Evolutionary conservation across 352 stramenopile genomes (phyloP).

Genomic region (Pythium biforme): DNA sequence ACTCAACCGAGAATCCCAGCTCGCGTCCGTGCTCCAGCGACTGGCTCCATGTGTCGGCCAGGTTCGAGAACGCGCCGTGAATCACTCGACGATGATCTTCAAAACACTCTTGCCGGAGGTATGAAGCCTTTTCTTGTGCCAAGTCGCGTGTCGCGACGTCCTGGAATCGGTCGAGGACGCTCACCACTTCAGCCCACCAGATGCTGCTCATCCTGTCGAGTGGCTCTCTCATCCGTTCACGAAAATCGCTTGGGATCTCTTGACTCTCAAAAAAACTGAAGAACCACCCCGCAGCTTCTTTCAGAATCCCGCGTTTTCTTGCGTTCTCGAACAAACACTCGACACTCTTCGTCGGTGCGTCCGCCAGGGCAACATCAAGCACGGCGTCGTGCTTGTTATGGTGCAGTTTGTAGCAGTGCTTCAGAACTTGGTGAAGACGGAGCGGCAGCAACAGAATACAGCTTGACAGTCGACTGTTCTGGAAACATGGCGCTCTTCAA

Average conservation of each 20-base stretch:
- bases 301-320: not conserved
- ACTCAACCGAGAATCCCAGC: not conserved
- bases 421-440: conserved; percentile 2
- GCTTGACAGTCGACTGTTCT: not conserved
- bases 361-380: not conserved
- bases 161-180: not conserved
- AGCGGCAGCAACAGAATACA: not conserved
- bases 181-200: not conserved
- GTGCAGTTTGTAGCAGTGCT: conserved; percentile 4
- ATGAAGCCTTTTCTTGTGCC: not conserved
- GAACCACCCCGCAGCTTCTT: not conserved
- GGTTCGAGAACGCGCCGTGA: not conserved
- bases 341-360: not conserved
- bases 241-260: conserved; percentile 4
- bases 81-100: not conserved
- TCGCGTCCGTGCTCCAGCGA: not conserved
- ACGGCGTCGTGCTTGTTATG: not conserved
- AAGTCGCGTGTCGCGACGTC: not conserved
- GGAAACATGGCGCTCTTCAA: not conserved
- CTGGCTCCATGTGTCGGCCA: not conserved
- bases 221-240: conserved; percentile 1
- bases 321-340: conserved; percentile 1
- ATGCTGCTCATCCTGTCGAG: not conserved
- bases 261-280: conserved; percentile 1
- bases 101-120: not conserved